Evolutionary conservation across 257 asterid genomes (phyloP).

Genomic region (Salvia rosmarinus): DNA sequence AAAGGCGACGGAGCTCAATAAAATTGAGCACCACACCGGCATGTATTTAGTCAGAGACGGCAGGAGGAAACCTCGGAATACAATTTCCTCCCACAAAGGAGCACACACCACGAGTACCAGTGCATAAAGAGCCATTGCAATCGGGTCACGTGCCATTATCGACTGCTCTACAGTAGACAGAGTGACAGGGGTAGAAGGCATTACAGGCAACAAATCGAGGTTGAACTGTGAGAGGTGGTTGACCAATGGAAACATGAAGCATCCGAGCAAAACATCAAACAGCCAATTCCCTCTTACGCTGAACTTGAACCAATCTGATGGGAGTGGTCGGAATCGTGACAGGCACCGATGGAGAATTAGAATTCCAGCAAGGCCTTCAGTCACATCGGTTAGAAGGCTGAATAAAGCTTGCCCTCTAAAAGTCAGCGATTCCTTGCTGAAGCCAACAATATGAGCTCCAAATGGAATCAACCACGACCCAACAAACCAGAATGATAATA

Average conservation of each 20-base stretch:
- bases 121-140: slow-evolving; percentile 86
- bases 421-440: slow-evolving; percentile 78
- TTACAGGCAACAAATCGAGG: slow-evolving; percentile 69
- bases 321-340: slow-evolving; percentile 78
- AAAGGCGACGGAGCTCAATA: slow-evolving; percentile 82
- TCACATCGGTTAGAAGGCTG: slow-evolving; percentile 92
- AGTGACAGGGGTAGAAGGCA: slow-evolving; percentile 81
- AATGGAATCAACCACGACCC: slow-evolving; percentile 98
- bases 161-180: slow-evolving; percentile 90
- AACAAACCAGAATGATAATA: slow-evolving; percentile 91
- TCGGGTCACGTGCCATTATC: slow-evolving; percentile 85
- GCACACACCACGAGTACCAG: slow-evolving; percentile 89
- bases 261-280: slow-evolving; percentile 72
- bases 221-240: slow-evolving; percentile 86
- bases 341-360: slow-evolving; percentile 73
- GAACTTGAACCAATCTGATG: slow-evolving; percentile 89
- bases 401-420: slow-evolving; percentile 91
- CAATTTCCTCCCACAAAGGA: slow-evolving; percentile 95
- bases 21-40: slow-evolving; percentile 93
- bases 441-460: slow-evolving; percentile 83
- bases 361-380: slow-evolving; percentile 94
- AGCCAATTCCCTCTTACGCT: slow-evolving; percentile 81
- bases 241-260: slow-evolving; percentile 88
- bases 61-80: slow-evolving; percentile 88
- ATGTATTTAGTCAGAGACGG: slow-evolving; percentile 92